Percentiles rank a stretch among this genome's conserved stretches.
phyloP scores from a whole-genome alignment of 257 asterid genomes.

The Anisodus tanguticus region DNA sequence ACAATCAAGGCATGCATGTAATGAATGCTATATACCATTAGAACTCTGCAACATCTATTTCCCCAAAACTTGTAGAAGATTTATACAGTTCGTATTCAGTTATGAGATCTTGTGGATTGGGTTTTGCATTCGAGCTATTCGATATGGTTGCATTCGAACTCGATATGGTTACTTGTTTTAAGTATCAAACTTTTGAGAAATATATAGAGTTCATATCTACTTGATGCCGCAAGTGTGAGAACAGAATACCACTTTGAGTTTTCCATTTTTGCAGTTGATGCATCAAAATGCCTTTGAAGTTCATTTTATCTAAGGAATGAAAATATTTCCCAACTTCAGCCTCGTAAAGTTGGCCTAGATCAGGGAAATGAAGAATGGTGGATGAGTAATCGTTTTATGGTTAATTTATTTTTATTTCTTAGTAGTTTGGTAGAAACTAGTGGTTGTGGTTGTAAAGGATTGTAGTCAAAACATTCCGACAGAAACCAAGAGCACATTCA shows the following conservation, averaged over 20 bases:
- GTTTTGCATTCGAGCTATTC: constrained; percentile 21
- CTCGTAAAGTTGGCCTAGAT: not conserved
- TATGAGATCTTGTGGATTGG: not conserved
- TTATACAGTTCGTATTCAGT: not conserved
- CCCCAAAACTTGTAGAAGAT: not conserved
- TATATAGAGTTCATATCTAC: constrained; percentile 6
- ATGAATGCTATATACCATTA: not conserved
- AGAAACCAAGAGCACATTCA: not conserved
- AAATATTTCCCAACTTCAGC: not conserved
- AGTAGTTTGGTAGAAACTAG: not conserved
- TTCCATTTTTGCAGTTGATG: not conserved
- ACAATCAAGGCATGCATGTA: not conserved
- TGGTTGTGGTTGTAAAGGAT: constrained; percentile 7
- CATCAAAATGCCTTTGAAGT: not conserved
- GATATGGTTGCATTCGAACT: not conserved
- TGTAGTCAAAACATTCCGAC: not conserved
- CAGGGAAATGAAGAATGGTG: not conserved
- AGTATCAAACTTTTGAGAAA: not conserved
- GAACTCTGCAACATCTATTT: not conserved
- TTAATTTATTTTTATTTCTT: not conserved
- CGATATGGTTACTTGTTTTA: not conserved
- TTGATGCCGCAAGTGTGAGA: constrained; percentile 15
- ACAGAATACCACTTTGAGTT: not conserved
- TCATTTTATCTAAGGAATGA: not conserved
- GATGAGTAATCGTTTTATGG: not conserved